Evolutionary conservation across 179 eudicot species (phyloP), one percentile per base, ranked within the genome.

Genomic region (Pouteria campechiana): DNA sequence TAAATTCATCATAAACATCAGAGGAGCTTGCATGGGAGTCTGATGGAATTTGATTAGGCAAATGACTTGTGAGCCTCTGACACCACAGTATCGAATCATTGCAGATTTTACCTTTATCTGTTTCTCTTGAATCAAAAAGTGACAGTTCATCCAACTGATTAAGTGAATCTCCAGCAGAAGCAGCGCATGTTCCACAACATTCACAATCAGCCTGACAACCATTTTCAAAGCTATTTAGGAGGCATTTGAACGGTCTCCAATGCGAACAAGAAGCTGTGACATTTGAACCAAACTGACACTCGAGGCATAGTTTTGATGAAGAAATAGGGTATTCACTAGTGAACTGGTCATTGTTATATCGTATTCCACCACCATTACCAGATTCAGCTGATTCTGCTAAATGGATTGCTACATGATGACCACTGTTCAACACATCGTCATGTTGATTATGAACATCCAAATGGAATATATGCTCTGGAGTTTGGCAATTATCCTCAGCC

Each of bases 361-460:
- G 39, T 32, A 50, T 55, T 34, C 50, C 34, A 40, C 58, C 64
- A 52, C 64, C 55, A 18, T 33, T 16, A 36, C 37, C 68, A 57
- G 48, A 48, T 27, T 61, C 54, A 15, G 61, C 61, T 20, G 66
- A 63, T 51, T 73, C 69, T 5, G 20, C 44, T 29, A 37, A 31
- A 54, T 43, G 40, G 17, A 49, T 48, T 28, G 62, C 55, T 8
- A 50, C 48, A 34, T 27, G 40, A 35, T 56, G 58, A 55, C 55
- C 53, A 16, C 46, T 46, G 32, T 30, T 68, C 40, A 48, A 32
- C 25, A 39, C 67, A 35, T 55, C 64, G 8, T 29, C 29, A 16
- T 54, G 50, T 18, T 16, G 30, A 25, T 44, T 46, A 50, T 12
- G 43, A 17, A 32, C 15, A 28, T 58, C 52, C 23, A 37, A 17